Conservation (phyloP, 2,329 filamentous ascomycete species). For the Phaeosphaeria sp. region DNA sequence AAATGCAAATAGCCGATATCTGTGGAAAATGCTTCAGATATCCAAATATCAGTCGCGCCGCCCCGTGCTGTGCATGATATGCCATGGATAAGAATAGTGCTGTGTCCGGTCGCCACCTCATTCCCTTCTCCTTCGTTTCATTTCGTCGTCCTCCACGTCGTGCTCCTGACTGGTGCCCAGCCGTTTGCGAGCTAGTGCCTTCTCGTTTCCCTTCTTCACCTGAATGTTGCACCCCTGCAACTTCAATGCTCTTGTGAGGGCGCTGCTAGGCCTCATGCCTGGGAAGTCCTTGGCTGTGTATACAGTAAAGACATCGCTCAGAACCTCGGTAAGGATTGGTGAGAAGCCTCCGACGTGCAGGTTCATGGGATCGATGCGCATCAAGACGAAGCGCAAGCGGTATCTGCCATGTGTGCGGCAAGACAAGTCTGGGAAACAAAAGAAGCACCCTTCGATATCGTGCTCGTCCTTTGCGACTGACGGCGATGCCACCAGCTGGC, state of each 20-base stretch:
- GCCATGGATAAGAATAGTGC: slow-evolving; percentile 1
- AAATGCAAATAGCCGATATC: slow-evolving; percentile 41
- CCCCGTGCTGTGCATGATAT: slow-evolving; percentile 26
- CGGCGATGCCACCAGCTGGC: slow-evolving; percentile 76
- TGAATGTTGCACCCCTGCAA: slow-evolving; percentile 83
- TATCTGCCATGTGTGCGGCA: slow-evolving; percentile 80
- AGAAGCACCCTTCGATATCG: slow-evolving; percentile 78
- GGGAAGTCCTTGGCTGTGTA: slow-evolving; percentile 88
- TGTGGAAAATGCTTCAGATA: slow-evolving; percentile 42
- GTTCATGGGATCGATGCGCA: slow-evolving; percentile 70
- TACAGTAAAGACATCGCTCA: slow-evolving; percentile 77
- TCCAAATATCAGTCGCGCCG: slow-evolving; percentile 36
- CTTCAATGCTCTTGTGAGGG: slow-evolving; percentile 75
- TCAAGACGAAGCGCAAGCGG: slow-evolving; percentile 74
- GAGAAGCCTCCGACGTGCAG: slow-evolving; percentile 61
- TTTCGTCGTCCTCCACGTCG: slow-evolving; percentile 46
- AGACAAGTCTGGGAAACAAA: slow-evolving; percentile 83
- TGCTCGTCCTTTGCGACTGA: slow-evolving; percentile 79
- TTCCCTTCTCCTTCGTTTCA: slow-evolving; percentile 47
- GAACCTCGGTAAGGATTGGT: slow-evolving; percentile 58
- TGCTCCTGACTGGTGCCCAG: slow-evolving; percentile 49
- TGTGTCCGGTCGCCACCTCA: slow-evolving; percentile 17
- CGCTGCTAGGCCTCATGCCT: slow-evolving; percentile 80
- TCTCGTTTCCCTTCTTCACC: slow-evolving; percentile 85
- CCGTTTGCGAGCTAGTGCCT: slow-evolving; percentile 54